Evolutionary conservation across 345 rosid genomes (phyloP).

Genomic region (Eutrema yunnanense): DNA sequence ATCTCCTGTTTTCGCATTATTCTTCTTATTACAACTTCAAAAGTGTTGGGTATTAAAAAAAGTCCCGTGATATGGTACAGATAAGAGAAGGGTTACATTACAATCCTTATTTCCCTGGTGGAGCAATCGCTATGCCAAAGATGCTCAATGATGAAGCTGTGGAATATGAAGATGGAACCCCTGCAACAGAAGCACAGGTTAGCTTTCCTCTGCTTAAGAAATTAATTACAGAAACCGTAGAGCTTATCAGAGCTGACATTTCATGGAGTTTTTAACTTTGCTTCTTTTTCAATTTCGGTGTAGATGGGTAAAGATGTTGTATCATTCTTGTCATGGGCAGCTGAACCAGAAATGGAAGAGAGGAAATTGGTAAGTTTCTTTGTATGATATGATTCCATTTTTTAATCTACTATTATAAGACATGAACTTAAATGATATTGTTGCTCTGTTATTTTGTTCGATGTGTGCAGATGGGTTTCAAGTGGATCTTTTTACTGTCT

Average conservation of each 20-base stretch:
- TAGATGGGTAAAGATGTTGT: constrained; percentile 99
- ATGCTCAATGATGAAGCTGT: constrained; percentile 95
- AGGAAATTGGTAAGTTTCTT: constrained; percentile 64
- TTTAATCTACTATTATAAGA: background rate
- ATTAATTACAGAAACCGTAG: background rate
- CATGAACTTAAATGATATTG: too few species aligned
- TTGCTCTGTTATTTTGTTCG: background rate
- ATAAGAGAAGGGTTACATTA: constrained; percentile 91
- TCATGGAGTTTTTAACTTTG: background rate
- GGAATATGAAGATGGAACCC: constrained; percentile 92
- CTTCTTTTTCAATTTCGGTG: background rate
- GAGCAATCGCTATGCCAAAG: constrained; percentile 99
- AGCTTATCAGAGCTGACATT: background rate
- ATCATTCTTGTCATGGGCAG: constrained; percentile 90
- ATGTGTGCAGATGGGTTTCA: constrained; percentile 88
- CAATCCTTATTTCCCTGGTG: constrained; percentile 97
- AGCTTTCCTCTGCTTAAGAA: background rate
- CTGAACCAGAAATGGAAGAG: constrained; percentile 99
- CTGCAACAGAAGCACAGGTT: constrained; percentile 98
- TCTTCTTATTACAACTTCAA: background rate
- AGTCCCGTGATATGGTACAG: constrained; percentile 28
- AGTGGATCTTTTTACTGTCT: constrained; percentile 88
- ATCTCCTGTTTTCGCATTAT: background rate
- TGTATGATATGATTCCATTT: background rate
- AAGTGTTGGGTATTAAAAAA: background rate